Conservation (phyloP, 768 basidiomycete genomes). For the Naganishia onofrii region DNA sequence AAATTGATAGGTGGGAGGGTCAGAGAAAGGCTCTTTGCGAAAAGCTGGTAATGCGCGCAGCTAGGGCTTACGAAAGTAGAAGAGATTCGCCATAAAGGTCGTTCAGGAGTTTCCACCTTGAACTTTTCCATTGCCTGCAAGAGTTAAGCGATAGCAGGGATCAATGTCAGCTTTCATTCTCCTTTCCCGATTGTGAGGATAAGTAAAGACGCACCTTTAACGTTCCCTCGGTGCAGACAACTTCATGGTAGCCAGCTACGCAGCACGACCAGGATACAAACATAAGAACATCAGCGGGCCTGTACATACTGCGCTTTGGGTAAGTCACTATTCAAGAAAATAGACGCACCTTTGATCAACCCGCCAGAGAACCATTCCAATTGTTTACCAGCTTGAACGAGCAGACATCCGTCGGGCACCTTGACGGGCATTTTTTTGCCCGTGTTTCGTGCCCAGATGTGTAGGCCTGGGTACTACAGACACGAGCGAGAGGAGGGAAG, state of each 20-base stretch:
- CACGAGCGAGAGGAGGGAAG: background rate
- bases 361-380: constrained; percentile 73
- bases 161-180: too few relatives aligned
- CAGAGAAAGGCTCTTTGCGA: too few relatives aligned
- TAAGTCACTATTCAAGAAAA: too few relatives aligned
- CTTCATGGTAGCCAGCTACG: constrained; percentile 85
- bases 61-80: constrained; percentile 69
- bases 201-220: constrained; percentile 58
- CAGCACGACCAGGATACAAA: background rate
- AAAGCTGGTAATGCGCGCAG: too few relatives aligned
- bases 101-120: constrained; percentile 61
- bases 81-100: constrained; percentile 92
- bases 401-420: constrained; percentile 76
- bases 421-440: constrained; percentile 84
- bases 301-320: too few relatives aligned
- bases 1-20: too few relatives aligned
- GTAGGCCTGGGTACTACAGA: constrained; percentile 77
- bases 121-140: constrained; percentile 64
- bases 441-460: constrained; percentile 92
- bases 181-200: too few relatives aligned
- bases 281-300: background rate
- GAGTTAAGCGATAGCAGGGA: background rate
- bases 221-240: constrained; percentile 81
- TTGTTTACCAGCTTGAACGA: constrained; percentile 95
- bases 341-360: constrained; percentile 61